Base-by-base conservation (phyloP, 768 basidiomycete genomes). In the Pleurotus tuber-regium region DNA sequence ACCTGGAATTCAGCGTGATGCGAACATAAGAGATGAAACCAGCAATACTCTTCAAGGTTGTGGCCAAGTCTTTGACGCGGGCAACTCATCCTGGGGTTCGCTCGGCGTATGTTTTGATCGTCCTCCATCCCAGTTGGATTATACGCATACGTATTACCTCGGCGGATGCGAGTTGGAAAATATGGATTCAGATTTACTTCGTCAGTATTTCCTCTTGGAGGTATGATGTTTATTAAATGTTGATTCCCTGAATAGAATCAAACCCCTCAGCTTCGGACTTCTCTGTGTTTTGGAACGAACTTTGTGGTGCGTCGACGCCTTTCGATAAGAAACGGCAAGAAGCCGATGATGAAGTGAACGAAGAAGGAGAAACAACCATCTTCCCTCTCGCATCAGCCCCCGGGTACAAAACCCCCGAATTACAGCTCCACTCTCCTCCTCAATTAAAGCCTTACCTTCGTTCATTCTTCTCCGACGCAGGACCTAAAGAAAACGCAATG, bases 91-190 rank as follows among this genome's bases (percentile, higher is more conserved):
- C 5, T 38, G 43, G 11, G 26, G 23, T 7, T 10, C 26, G 26
- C 18, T 48, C 2, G 46, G 46, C 2, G 18, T 48, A 7, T 33
- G 16, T 7, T 48, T 48, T 35, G 46, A 48, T 26, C 28, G 46
- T 9, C 46, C 46, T 11, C 46, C 46, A 24, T 48, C 46, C 23
- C 46, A 48, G 25, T 31, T 48, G n/a, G 46, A 48, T 19, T 48
- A 48, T n/a, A 48, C 46, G 10, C 46, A 48, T 18, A 35, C 31
- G 10, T 48, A 48, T 35, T 33, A 35, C n/a, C 16, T 48, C 14
- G 46, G 29, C 5, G 31, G 31, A 10, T 48, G 46, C 0, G 30
- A 48, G 8, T 21, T 48, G 18, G 46, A 48, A 21, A 31, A 31
- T n/a, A 18, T 48, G 2, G 46, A 48, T 24, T 29, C 29, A 33